Base-by-base conservation (phyloP, 371 early-diverging fungal genomes). In the Circinella minor region DNA sequence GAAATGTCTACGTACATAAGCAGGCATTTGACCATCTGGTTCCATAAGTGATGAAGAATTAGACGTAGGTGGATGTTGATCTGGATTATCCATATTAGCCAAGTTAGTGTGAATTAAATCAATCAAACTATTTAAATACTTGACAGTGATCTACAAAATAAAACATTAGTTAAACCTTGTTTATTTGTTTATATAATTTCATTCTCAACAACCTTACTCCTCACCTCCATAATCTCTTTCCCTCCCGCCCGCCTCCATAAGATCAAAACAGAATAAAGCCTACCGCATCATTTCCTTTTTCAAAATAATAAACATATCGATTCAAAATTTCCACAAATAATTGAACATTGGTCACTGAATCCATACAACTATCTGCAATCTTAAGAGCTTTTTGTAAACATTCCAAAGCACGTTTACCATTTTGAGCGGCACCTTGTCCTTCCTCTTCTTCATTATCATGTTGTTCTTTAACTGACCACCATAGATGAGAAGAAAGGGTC, bases 281-380 rank as follows among this genome's bases (percentile, higher is more conserved):
- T 77, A 77, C 94, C 69, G 87, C 85, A 65, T 92, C 92, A 74
- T 94, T 94, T 69, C 91, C 85, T 70, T 87, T 87, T 81, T 94
- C 95, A 83, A 91, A 98, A 77, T 91, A 96, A 79, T 94, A 95
- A 48, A 97, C 82, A 70, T 93, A 95, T 71, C 91, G 88, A 77
- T 97, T 95, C 70, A 98, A 79, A 65, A 97, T 91, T 76, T 98
- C 98, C 6, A 97, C 93, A 81, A 97, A 94, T 51, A 98, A 82
- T 77, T 94, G 91, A 27, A 94, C 91, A 51, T 92, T 93, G 17
- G 94, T 88, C 36, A 88, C 86, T 36, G 89, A 83, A 72, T 98
- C 97, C 89, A 97, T 89, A 68, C 95, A 93, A n/a, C 91, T 89
- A 76, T 96, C 96, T 6, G 99, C 98, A 69, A 96, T 90, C 77